Base-by-base conservation (phyloP, 306 rosid species). In the Ormosia semicastrata region DNA sequence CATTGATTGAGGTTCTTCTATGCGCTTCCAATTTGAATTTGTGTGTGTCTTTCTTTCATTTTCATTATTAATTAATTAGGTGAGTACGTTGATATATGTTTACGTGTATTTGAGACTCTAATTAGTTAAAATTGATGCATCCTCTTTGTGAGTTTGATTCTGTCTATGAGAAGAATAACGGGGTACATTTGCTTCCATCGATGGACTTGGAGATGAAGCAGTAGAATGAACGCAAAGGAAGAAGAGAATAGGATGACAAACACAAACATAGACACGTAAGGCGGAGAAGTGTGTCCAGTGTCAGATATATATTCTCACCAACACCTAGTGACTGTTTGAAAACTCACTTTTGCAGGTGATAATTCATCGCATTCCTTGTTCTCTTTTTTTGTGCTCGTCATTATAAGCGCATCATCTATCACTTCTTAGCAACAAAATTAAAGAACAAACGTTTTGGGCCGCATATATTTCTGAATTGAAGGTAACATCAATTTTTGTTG, bases 51-150 rank as follows among this genome's bases (percentile, higher is more conserved):
- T 24, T 24, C 24, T 24, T 24, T 24, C 39, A 34, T 52, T 71
- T 84, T 84, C 46, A 75, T 64, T 57, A 43, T 82, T 14, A 60
- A 9, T 6, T 58, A 57, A 53, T 3, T 57, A 30, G 56, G 30
- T 60, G 59, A 82, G 46, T 24, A 24, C 1, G 1, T 75, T 81
- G 7, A 36, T 81, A 50, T 80, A 44, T 82, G 54, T 64, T 83
- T 54, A 37, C 53, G 52, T 73, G 77, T 78, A 49, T 78, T 75
- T 66, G 60, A 63, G 81, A 84, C 66, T 92, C 90, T 92, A 90
- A 84, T 79, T 92, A 90, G 79, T 79, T 79, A 74, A 83, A 89
- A 12, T 84, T 84, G 85, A 85, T 83, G 91, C 68, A 58, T 82
- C 82, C 59, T 17, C 54, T 43, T 68, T 78, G 17, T 79, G 81